These are phyloP conservation scores for Chlorella sp. DNA, from an alignment of 139 green algal species.

Conservation along the genomic window DNA sequence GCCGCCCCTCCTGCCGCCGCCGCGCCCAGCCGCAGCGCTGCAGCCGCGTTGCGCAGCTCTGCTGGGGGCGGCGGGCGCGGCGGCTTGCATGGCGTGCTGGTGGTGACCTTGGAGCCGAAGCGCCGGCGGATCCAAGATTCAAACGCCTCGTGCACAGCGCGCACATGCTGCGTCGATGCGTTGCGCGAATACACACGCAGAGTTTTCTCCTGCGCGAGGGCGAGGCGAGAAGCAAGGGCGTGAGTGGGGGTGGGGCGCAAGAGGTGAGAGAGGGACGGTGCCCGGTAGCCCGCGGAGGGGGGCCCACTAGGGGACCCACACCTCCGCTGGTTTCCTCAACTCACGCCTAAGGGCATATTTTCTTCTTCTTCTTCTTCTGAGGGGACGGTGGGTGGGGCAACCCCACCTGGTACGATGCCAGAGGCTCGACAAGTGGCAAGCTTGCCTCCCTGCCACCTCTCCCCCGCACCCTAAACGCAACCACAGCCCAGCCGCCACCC, in stretches of 20 bases:
- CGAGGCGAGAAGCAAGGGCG: background rate
- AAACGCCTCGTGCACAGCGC: slow-evolving; percentile 55
- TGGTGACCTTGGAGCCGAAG: slow-evolving; percentile 25
- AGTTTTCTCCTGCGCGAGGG: slow-evolving; percentile 57
- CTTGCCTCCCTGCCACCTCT: too few species aligned
- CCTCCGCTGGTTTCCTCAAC: too few species aligned
- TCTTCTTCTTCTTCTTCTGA: too few species aligned
- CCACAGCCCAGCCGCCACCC: too few species aligned
- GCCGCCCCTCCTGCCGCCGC: background rate
- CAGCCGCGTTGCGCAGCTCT: background rate
- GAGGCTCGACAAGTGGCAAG: too few species aligned
- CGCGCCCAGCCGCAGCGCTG: background rate
- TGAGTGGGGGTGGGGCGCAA: background rate
- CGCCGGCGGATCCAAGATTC: slow-evolving; percentile 29
- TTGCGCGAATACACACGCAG: slow-evolving; percentile 63
- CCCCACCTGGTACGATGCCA: too few species aligned
- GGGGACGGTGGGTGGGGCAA: too few species aligned
- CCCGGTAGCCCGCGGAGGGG: too few species aligned
- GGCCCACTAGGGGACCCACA: too few species aligned
- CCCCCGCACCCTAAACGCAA: too few species aligned
- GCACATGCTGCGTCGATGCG: slow-evolving; percentile 25
- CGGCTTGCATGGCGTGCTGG: slow-evolving; percentile 29
- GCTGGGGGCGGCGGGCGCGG: background rate
- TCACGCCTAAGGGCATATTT: too few species aligned
- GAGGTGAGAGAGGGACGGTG: background rate